Evolutionary conservation across 305 asterid genomes (phyloP).

Genomic region (Vinca major): DNA sequence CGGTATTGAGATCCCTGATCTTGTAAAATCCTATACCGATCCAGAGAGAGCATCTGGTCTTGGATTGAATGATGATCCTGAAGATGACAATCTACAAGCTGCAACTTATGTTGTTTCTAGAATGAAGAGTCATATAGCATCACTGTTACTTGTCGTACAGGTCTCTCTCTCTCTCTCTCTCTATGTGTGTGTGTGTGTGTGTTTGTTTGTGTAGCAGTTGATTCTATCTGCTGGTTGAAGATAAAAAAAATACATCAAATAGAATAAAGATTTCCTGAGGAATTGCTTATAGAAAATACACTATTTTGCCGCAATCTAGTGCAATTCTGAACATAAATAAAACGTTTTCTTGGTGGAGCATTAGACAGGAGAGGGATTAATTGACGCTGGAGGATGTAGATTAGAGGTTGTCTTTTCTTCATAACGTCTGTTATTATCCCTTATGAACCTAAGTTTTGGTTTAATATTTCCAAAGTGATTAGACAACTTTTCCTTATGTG

Average conservation of each 20-base stretch:
- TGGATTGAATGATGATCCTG: slow-evolving; percentile 40
- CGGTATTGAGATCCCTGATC: slow-evolving; percentile 47
- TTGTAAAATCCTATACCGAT: slow-evolving; percentile 34
- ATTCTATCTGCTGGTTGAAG: neutral
- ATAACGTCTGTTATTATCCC: neutral
- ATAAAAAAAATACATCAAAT: neutral
- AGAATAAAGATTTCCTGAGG: neutral
- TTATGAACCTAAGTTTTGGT: too few relatives aligned
- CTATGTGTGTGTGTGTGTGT: neutral
- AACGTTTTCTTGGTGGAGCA: neutral
- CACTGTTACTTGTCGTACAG: slow-evolving; percentile 75
- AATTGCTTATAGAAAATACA: neutral
- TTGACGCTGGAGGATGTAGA: neutral
- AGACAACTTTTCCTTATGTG: too few relatives aligned
- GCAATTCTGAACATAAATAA: neutral
- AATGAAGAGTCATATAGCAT: slow-evolving; percentile 70
- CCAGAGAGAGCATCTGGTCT: slow-evolving; percentile 39
- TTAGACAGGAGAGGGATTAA: neutral
- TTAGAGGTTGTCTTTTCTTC: neutral
- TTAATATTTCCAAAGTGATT: too few relatives aligned
- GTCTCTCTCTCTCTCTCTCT: slow-evolving; percentile 25
- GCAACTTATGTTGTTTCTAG: slow-evolving; percentile 72
- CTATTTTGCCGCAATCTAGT: neutral
- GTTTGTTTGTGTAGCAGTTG: neutral
- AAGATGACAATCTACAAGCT: slow-evolving; percentile 61